A percentile compares a stretch with the other conserved stretches of the same genome.
phyloP scores from a whole-genome alignment of 805 yeast genomes.

The Saccharomyces jurei region DNA sequence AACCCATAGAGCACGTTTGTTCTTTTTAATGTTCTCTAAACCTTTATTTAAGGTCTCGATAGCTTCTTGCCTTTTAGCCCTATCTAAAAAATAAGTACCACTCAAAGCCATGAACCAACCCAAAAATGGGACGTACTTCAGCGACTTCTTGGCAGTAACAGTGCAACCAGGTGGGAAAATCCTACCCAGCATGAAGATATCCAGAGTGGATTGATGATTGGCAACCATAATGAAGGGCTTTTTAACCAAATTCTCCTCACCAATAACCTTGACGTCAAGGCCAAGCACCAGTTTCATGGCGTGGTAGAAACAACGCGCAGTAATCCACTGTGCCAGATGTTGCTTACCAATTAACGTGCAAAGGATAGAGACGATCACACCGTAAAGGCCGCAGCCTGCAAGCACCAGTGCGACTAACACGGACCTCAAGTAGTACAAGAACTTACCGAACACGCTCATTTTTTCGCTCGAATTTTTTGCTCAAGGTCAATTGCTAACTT shows the following conservation, averaged over 20 bases:
- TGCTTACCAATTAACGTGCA: conserved; percentile 64
- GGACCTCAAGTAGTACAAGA: conserved; percentile 51
- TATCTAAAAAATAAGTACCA: conserved; percentile 86
- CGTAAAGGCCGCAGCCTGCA: conserved; percentile 59
- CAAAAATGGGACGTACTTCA: conserved; percentile 77
- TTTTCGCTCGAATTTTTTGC: neutral
- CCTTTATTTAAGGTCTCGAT: conserved; percentile 68
- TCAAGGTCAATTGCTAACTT: neutral
- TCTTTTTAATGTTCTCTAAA: conserved; percentile 46
- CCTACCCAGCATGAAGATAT: conserved; percentile 71
- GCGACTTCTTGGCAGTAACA: conserved; percentile 83
- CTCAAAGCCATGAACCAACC: conserved; percentile 96
- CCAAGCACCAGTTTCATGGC: conserved; percentile 57
- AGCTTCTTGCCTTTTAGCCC: conserved; percentile 69
- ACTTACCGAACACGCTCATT: conserved; percentile 23
- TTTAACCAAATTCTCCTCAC: conserved; percentile 49
- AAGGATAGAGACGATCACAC: conserved; percentile 65
- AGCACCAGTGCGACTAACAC: conserved; percentile 46
- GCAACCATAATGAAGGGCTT: conserved; percentile 75
- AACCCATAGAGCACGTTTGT: conserved; percentile 72
- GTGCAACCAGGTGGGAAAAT: conserved; percentile 82
- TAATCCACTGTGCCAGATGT: conserved; percentile 78
- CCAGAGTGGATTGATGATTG: conserved; percentile 88
- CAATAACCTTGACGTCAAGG: conserved; percentile 57
- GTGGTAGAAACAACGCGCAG: conserved; percentile 73